These are phyloP conservation scores for Blastocystis sp. DNA, from an alignment of 352 stramenopile genomes.

Conservation along the genomic window DNA sequence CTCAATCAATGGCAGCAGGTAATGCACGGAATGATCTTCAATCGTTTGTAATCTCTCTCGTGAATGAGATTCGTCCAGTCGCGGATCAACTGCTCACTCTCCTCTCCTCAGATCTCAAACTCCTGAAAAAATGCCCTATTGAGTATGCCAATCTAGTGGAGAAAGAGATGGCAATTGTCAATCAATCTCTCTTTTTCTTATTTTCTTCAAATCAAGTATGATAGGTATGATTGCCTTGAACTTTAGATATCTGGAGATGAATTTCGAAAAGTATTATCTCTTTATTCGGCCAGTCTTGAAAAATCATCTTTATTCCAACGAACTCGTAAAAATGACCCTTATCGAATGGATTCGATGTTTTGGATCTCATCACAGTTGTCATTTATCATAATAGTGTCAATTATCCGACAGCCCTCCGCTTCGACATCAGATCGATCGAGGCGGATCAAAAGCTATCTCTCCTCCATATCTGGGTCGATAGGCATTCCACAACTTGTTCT, in stretches of 20 bases:
- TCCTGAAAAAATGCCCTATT: not conserved
- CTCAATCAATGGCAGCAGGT: not conserved
- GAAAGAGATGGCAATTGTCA: not conserved
- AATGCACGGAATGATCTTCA: not conserved
- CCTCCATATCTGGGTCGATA: too few species aligned
- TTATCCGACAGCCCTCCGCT: not conserved
- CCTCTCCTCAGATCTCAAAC: too few species aligned
- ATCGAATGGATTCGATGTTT: not conserved
- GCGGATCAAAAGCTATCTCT: too few species aligned
- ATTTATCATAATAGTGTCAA: not conserved
- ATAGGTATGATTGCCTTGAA: too few species aligned
- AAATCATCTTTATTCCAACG: not conserved
- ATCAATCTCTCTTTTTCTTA: conserved; percentile 24
- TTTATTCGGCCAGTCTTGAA: too few species aligned
- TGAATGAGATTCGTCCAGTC: too few species aligned
- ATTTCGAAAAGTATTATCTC: too few species aligned
- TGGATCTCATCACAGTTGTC: not conserved
- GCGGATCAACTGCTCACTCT: too few species aligned
- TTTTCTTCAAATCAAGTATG: not conserved
- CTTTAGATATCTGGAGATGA: too few species aligned
- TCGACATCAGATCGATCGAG: too few species aligned
- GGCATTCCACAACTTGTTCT: not conserved
- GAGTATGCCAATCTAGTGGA: not conserved
- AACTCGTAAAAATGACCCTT: not conserved
- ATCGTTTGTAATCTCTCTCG: not conserved